Evolutionary conservation across 192 early-diverging fungal genomes (phyloP).

Genomic region (Gigaspora rosea): DNA sequence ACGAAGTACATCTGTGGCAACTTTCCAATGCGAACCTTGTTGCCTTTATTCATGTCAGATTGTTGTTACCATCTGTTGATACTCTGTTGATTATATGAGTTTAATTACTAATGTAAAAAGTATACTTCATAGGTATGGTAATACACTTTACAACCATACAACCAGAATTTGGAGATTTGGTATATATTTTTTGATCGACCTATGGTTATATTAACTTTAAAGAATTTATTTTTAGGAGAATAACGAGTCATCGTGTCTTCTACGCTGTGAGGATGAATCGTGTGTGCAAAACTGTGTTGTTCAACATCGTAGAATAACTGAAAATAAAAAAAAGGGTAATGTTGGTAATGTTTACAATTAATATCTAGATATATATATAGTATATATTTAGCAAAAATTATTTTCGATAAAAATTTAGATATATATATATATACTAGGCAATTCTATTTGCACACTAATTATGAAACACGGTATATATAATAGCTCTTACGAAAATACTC

Average conservation of each 20-base stretch:
- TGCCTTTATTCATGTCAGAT: constrained; percentile 79
- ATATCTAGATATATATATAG: no score
- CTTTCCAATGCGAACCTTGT: constrained; percentile 81
- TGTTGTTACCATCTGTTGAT: constrained; percentile 37
- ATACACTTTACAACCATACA: constrained; percentile 92
- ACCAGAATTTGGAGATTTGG: constrained; percentile 68
- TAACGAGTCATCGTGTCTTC: constrained; percentile 31
- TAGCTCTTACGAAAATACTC: no score
- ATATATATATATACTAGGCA: no score
- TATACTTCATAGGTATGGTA: constrained; percentile 75
- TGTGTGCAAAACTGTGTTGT: constrained; percentile 46
- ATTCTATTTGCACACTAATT: no score
- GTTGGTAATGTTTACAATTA: no score
- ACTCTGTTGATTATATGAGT: constrained; percentile 55
- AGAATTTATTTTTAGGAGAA: not conserved
- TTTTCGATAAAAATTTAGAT: no score
- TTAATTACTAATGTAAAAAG: constrained; percentile 71
- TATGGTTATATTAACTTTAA: not conserved
- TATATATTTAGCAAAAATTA: no score
- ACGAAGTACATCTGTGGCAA: constrained; percentile 94
- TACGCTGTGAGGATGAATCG: constrained; percentile 37
- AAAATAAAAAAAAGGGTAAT: no score
- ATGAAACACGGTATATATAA: no score
- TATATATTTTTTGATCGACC: constrained; percentile 1
- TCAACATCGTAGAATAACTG: constrained; percentile 3